Percentiles rank a stretch among this genome's conserved stretches.
Evolutionary conservation across 768 basidiomycete species (phyloP).

Genomic region (Flagelloscypha sp.): DNA sequence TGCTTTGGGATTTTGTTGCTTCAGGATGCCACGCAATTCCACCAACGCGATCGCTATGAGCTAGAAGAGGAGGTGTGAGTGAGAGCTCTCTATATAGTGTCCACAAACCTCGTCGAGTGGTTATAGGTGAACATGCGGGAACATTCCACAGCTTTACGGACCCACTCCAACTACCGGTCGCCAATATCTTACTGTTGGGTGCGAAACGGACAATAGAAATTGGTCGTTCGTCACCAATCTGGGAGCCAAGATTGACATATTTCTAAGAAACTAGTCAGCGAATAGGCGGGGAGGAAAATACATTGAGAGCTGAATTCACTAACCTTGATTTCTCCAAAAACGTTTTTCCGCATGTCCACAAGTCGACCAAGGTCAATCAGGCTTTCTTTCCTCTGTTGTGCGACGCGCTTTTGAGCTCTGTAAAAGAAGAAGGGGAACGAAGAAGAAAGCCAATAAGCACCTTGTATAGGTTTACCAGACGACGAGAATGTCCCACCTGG

Average conservation of each 20-base stretch:
- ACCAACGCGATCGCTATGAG: constrained; percentile 85
- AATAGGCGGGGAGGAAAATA: background rate
- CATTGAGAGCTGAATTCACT: constrained; percentile 12
- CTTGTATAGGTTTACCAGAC: constrained; percentile 47
- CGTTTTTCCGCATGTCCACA: constrained; percentile 86
- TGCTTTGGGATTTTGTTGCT: constrained; percentile 66
- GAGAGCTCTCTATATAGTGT: background rate
- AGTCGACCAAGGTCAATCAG: constrained; percentile 80
- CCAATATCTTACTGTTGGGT: constrained; percentile 80
- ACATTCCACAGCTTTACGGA: constrained; percentile 93
- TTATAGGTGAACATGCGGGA: constrained; percentile 76
- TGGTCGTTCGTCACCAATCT: constrained; percentile 95
- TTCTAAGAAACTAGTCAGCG: constrained; percentile 38
- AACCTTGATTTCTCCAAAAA: constrained; percentile 87
- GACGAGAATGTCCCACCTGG: constrained; percentile 75
- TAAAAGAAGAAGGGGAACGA: constrained; percentile 70
- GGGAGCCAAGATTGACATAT: constrained; percentile 89
- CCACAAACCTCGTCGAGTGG: constrained; percentile 59
- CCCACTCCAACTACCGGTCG: constrained; percentile 96
- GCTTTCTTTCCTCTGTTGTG: constrained; percentile 87
- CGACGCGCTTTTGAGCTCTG: constrained; percentile 74
- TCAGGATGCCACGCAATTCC: constrained; percentile 97
- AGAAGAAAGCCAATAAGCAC: constrained; percentile 55
- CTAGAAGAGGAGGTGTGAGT: constrained; percentile 27
- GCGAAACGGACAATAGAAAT: constrained; percentile 92